Conservation (phyloP, 2,329 filamentous ascomycete species). For the Paracorniculantispora psalliotae region DNA sequence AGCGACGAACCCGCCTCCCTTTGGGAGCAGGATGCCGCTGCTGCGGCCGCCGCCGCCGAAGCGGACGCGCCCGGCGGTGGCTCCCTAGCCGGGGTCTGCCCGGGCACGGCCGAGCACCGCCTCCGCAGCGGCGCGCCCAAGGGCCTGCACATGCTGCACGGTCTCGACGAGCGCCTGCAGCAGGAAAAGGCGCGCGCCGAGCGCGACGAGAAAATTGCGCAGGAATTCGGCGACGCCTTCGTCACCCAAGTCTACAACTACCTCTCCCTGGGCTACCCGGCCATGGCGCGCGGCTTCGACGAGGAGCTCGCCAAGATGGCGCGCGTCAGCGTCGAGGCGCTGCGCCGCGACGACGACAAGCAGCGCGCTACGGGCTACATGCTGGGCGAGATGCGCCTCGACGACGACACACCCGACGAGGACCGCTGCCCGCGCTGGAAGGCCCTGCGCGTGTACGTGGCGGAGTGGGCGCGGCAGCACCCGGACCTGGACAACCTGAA, state of each 20-base stretch:
- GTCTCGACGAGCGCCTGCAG: conserved; percentile 46
- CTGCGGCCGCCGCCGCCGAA: conserved; percentile 16
- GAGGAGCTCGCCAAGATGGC: conserved; percentile 80
- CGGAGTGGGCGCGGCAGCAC: conserved; percentile 86
- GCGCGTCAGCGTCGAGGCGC: conserved; percentile 60
- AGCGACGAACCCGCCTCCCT: conserved; percentile 36
- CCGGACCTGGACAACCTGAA: conserved; percentile 62
- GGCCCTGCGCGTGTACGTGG: conserved; percentile 76
- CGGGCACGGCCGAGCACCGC: conserved; percentile 22
- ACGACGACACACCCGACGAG: conserved; percentile 37
- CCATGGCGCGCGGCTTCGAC: conserved; percentile 77
- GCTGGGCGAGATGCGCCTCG: conserved; percentile 46
- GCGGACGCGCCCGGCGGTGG: conserved; percentile 15
- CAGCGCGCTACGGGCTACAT: conserved; percentile 68
- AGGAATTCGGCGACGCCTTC: conserved; percentile 77
- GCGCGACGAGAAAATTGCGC: conserved; percentile 47
- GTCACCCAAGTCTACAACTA: conserved; percentile 98
- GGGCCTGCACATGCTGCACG: conserved; percentile 45
- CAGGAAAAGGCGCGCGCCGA: conserved; percentile 47
- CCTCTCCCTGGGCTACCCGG: conserved; percentile 85
- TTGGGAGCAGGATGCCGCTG: too few relatives aligned
- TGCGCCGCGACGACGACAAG: conserved; percentile 65
- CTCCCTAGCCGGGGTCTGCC: not conserved
- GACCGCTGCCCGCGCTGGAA: conserved; percentile 69
- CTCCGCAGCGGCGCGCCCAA: conserved; percentile 32